Conservation (phyloP, 192 early-diverging fungal genomes). For the Backusella parvicylindrica region DNA sequence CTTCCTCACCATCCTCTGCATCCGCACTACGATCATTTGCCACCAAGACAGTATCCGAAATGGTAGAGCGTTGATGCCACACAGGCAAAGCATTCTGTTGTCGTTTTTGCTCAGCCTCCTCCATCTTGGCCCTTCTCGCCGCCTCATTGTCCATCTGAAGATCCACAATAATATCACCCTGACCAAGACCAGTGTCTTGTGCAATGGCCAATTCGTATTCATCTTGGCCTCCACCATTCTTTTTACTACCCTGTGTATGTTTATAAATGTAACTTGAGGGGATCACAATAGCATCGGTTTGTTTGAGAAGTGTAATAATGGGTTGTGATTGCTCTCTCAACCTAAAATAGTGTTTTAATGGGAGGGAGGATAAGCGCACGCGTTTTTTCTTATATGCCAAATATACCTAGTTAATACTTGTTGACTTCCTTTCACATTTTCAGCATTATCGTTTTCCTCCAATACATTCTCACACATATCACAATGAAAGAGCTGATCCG, state of each 20-base stretch:
- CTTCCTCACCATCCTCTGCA: constrained; percentile 23
- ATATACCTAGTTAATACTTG: constrained; percentile 47
- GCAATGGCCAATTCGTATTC: constrained; percentile 63
- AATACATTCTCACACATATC: constrained; percentile 57
- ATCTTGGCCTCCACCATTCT: constrained; percentile 35
- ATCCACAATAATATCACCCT: constrained; percentile 68
- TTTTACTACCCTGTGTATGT: constrained; percentile 43
- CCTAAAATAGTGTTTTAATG: constrained; percentile 8
- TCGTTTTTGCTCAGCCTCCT: constrained; percentile 62
- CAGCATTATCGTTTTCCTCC: constrained; percentile 61
- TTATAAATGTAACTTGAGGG: constrained; percentile 48
- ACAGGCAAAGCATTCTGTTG: constrained; percentile 75
- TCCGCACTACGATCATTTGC: constrained; percentile 35
- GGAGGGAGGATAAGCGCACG: neutral
- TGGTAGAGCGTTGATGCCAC: constrained; percentile 76
- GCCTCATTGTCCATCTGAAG: constrained; percentile 72
- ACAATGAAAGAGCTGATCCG: constrained; percentile 50
- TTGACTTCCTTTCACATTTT: constrained; percentile 52
- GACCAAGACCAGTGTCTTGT: constrained; percentile 57
- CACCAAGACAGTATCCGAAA: constrained; percentile 48
- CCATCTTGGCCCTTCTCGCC: constrained; percentile 57
- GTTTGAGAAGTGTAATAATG: constrained; percentile 68
- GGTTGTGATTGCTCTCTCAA: constrained; percentile 69
- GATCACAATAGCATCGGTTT: constrained; percentile 65
- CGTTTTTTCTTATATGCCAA: neutral